phyloP scores from a whole-genome alignment of 192 early-diverging fungal genomes.

The Coemansia sp. region DNA sequence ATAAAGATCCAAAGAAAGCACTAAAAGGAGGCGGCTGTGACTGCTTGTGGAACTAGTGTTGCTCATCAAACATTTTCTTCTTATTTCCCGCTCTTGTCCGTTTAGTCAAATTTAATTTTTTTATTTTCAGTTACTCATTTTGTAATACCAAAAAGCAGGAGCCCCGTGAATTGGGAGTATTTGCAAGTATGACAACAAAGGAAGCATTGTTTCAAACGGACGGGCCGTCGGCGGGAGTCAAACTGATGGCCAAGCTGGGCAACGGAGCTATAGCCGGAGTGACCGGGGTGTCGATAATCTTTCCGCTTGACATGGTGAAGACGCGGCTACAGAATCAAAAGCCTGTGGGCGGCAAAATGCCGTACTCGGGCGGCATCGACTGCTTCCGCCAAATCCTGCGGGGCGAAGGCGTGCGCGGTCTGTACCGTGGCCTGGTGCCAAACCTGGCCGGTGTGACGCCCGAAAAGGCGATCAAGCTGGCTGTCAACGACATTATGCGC shows the following conservation, averaged over 20 bases:
- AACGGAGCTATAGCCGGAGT: conserved; percentile 64
- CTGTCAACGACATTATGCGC: conserved; percentile 58
- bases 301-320: conserved; percentile 72
- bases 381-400: conserved; percentile 84
- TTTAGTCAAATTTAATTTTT: background rate
- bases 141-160: background rate
- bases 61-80: background rate
- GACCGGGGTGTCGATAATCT: conserved; percentile 61
- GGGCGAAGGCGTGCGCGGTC: conserved; percentile 81
- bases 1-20: background rate
- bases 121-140: background rate
- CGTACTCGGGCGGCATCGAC: conserved; percentile 61
- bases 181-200: background rate
- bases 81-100: background rate
- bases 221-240: conserved; percentile 32
- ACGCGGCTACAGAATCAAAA: conserved; percentile 67
- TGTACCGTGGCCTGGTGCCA: conserved; percentile 93
- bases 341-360: conserved; percentile 51
- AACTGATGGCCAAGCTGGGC: conserved; percentile 52
- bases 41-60: background rate
- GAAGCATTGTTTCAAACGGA: conserved; percentile 2
- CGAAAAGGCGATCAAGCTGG: conserved; percentile 80
- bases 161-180: background rate
- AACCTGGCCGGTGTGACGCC: conserved; percentile 92
- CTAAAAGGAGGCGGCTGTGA: background rate